A percentile compares a stretch with the other conserved stretches of the same genome.
Evolutionary conservation across 768 basidiomycete species (phyloP).

Genomic region (Omphalotus guepiniiformis): DNA sequence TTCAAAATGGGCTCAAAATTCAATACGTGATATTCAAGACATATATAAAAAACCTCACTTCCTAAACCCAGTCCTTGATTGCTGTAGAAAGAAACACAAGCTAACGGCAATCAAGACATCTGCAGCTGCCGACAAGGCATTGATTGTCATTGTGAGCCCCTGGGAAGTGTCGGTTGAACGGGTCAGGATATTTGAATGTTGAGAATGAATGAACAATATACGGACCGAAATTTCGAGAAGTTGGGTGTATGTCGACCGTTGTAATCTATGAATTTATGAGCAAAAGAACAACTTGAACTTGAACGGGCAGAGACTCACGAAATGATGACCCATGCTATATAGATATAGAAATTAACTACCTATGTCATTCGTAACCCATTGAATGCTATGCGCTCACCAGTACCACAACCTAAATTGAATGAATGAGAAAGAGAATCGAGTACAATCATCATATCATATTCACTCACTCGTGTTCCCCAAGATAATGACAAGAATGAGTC

Average conservation of each 20-base stretch:
- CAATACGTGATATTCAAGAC: too few relatives aligned
- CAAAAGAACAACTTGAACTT: neutral
- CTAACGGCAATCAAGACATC: slow-evolving; percentile 12
- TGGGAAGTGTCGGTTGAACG: neutral
- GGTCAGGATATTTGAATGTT: neutral
- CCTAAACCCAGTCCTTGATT: slow-evolving; percentile 11
- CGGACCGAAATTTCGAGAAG: slow-evolving; percentile 8
- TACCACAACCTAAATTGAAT: slow-evolving; percentile 1
- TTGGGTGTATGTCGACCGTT: slow-evolving; percentile 5
- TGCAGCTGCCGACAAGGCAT: slow-evolving; percentile 8
- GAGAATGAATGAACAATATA: neutral
- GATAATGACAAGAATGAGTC: slow-evolving; percentile 6
- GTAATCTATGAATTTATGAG: neutral
- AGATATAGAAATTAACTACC: too few relatives aligned
- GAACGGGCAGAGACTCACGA: slow-evolving; percentile 1
- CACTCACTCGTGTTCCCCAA: slow-evolving; percentile 8
- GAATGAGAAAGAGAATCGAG: neutral
- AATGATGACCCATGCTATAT: slow-evolving; percentile 10
- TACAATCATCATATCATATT: neutral
- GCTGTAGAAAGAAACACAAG: slow-evolving; percentile 8
- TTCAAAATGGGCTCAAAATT: too few relatives aligned
- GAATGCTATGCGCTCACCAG: neutral
- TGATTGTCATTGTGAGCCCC: slow-evolving; percentile 11
- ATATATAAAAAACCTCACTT: slow-evolving; percentile 6
- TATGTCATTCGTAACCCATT: neutral